Percentiles rank a stretch among this genome's conserved stretches.
Conservation (phyloP, 441 rosid species). For the Iberis amara region DNA sequence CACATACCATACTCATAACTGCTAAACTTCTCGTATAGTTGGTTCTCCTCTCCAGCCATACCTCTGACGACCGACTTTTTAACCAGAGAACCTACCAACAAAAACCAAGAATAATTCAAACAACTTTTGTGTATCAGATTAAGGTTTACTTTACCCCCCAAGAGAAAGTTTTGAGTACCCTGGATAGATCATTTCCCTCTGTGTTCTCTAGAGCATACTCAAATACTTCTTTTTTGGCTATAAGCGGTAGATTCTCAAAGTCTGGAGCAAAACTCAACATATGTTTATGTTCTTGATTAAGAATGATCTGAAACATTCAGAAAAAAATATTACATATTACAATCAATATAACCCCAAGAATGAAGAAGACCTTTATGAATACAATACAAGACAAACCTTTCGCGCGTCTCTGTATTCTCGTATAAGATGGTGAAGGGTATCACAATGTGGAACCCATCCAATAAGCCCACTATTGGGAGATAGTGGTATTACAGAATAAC, state of each 20-base stretch:
- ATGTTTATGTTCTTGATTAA: constrained; percentile 88
- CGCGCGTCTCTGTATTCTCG: constrained; percentile 93
- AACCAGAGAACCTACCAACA: constrained; percentile 90
- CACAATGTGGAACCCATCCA: constrained; percentile 97
- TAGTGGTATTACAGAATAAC: constrained; percentile 88
- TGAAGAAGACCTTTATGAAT: constrained; percentile 18
- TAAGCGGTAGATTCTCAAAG: constrained; percentile 89
- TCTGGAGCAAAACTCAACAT: constrained; percentile 94
- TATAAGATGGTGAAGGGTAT: constrained; percentile 91
- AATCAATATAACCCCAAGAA: neutral
- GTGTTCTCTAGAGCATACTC: constrained; percentile 83
- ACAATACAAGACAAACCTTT: constrained; percentile 56
- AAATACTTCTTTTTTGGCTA: constrained; percentile 94
- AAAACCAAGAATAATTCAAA: constrained; percentile 8
- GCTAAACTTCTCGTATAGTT: constrained; percentile 97
- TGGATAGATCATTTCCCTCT: constrained; percentile 92
- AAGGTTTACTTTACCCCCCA: constrained; percentile 14
- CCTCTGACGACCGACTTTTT: constrained; percentile 97
- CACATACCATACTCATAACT: constrained; percentile 96
- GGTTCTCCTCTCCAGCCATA: constrained; percentile 98
- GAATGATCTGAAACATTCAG: constrained; percentile 57
- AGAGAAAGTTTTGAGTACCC: constrained; percentile 46
- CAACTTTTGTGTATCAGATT: constrained; percentile 21
- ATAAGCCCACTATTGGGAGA: constrained; percentile 98
- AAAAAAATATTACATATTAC: constrained; percentile 19